Evolutionary conservation across 2,329 filamentous ascomycete species (phyloP).

Genomic region (Colletotrichum karsti): DNA sequence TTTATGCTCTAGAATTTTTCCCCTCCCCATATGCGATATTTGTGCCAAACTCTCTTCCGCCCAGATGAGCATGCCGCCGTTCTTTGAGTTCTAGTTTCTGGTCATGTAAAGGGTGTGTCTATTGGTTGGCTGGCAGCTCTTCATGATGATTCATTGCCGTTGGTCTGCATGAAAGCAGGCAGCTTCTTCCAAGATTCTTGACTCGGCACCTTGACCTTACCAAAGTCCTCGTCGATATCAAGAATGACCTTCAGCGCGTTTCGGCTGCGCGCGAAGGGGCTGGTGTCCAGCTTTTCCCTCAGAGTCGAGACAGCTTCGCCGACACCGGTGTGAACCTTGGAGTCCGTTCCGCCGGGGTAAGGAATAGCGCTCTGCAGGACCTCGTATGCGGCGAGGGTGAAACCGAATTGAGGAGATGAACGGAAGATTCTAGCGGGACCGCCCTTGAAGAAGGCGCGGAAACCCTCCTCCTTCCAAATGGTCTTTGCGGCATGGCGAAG

Average conservation of each 20-base stretch:
- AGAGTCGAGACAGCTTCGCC: conserved; percentile 71
- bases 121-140: neutral
- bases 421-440: conserved; percentile 94
- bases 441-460: conserved; percentile 98
- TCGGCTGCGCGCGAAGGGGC: conserved; percentile 70
- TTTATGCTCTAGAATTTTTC: conserved; percentile 19
- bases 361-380: conserved; percentile 84
- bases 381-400: conserved; percentile 96
- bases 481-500: conserved; percentile 86
- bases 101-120: neutral
- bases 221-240: conserved; percentile 94
- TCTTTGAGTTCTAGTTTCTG: neutral
- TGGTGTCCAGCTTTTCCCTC: conserved; percentile 65
- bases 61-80: neutral
- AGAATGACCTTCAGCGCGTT: conserved; percentile 97
- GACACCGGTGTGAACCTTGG: conserved; percentile 65
- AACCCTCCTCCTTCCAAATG: conserved; percentile 89
- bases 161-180: conserved; percentile 52
- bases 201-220: conserved; percentile 71
- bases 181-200: conserved; percentile 62
- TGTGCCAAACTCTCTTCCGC: neutral
- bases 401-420: conserved; percentile 96
- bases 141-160: conserved; percentile 8
- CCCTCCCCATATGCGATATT: conserved; percentile 19
- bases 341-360: conserved; percentile 72